Base-by-base conservation (phyloP, 495 filamentous ascomycete species). In the Astrothelium macrocarpum region DNA sequence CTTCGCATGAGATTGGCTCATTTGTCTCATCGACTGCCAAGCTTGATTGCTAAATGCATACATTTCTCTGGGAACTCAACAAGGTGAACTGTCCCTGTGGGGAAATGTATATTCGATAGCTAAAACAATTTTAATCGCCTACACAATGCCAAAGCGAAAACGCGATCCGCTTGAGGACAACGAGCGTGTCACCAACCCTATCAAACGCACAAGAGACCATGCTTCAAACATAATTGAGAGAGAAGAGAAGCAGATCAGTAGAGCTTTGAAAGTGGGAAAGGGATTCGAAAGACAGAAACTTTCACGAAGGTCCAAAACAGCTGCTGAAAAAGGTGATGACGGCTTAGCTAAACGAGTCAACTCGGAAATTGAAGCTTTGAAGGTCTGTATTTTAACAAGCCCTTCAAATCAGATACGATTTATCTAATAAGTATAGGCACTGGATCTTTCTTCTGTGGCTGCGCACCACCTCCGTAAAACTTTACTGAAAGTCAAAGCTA, bases 281-380 rank as follows among this genome's bases (percentile, higher is more conserved):
- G 90, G 89, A 18, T 93, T 93, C 73, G 92, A 96, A 76, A 80
- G 90, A 66, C 92, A 96, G 75, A 96, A 95, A 63, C 80, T 91
- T 53, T 85, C 88, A 32, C 86, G 90, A 61, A 78, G 91, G 39
- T 78, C 88, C 26, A 91, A 88, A 73, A 84, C 84, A 31, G 84
- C 86, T 1, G 81, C 79, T 67, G 60, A 73, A 25, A 78, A 81
- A n/a, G 65, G 60, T 7, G 75, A 80, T 18, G 78, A 78, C 39
- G 65, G 62, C 53, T 62, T 59, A 23, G 66, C 75, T 26, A 70
- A 74, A 36, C 77, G 90, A 23, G 73, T 94, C n/a, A 81, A 86
- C 65, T 82, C 80, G 59, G 92, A 96, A 75, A 79, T 91, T 46
- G 77, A 82, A 31, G 87, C 85, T 34, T 72, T 95, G 63, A 97